Base-by-base conservation (phyloP, 2,329 filamentous ascomycete species). In the Scytalidium lignicola region DNA sequence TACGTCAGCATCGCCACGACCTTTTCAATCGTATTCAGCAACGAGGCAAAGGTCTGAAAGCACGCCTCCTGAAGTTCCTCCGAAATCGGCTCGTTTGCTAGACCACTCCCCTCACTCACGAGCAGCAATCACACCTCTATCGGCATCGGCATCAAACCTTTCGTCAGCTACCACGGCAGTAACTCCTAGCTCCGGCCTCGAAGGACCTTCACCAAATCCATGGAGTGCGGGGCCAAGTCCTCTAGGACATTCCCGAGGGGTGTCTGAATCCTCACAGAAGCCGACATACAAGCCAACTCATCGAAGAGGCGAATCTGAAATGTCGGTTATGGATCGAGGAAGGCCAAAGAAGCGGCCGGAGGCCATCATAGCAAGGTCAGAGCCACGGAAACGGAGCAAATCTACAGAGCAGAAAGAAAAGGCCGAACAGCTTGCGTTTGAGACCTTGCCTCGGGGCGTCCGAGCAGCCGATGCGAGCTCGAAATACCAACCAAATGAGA, bases 321-420 rank as follows among this genome's bases (percentile, higher is more conserved):
- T 76, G 0, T 76, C 72, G 51, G 78, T 82, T 42, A 79, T 81
- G 74, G 79, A 85, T 51, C 71, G 81, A 41, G 81, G 80, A 4
- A 73, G 81, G n/a, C 77, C 80, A 1, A 74, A 75, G 50, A 83
- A 79, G 64, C 70, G 78, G 47, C 61, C 61, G 12, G 76, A 79
- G 20, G 62, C 64, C 15, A 69, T 67, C 23, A 65, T 64, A 7
- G 60, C 60, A 1, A 60, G 65, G 17, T 58, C 67, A 8, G 71
- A 72, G 55, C 65, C 68, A 41, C 62, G 62, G 9, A 76, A 73
- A 62, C 67, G 69, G 46, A 72, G 70, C 15, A 13, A 37, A 37
- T 37, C 32, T 4, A 37, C 32, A 4, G 32, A 37, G 32, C 32
- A 37, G 32, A 37, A 37, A 17, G 32, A 37, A 37, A 37, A 37